Conservation (phyloP, 2,329 filamentous ascomycete genomes). For the Phialocephala subalpina region DNA sequence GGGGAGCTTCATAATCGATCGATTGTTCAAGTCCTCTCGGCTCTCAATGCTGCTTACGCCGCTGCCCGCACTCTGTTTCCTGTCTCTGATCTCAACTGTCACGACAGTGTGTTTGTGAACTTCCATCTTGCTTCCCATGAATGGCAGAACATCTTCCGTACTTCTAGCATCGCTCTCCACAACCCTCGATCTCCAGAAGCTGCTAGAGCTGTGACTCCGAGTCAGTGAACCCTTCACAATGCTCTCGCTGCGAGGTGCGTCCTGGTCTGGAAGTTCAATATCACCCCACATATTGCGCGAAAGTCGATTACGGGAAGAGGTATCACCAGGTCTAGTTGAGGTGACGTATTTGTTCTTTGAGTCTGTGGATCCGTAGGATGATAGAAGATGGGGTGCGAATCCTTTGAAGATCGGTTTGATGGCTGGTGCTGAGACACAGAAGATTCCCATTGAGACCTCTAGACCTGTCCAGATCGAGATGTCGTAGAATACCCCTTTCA, state of each 20-base stretch:
- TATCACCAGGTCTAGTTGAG: neutral
- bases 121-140: neutral
- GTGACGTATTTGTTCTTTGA: neutral
- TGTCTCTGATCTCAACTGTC: slow-evolving; percentile 1
- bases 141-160: neutral
- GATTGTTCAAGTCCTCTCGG: neutral
- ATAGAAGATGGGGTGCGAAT: slow-evolving; percentile 16
- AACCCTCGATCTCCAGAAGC: slow-evolving; percentile 8
- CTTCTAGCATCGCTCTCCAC: neutral
- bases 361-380: slow-evolving; percentile 10
- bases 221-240: neutral
- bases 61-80: neutral
- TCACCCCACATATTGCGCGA: neutral
- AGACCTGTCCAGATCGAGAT: slow-evolving; percentile 23
- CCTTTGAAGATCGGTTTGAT: slow-evolving; percentile 21
- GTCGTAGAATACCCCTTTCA: slow-evolving; percentile 16
- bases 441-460: slow-evolving; percentile 22
- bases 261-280: slow-evolving; percentile 2
- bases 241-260: neutral
- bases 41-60: neutral
- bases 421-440: slow-evolving; percentile 23
- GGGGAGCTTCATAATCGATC: neutral
- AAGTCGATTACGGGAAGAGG: neutral
- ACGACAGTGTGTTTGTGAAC: neutral
- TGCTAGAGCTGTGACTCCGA: neutral